Evolutionary conservation across 768 basidiomycete species (phyloP).

Genomic region (Cystofilobasidium bisporidii): DNA sequence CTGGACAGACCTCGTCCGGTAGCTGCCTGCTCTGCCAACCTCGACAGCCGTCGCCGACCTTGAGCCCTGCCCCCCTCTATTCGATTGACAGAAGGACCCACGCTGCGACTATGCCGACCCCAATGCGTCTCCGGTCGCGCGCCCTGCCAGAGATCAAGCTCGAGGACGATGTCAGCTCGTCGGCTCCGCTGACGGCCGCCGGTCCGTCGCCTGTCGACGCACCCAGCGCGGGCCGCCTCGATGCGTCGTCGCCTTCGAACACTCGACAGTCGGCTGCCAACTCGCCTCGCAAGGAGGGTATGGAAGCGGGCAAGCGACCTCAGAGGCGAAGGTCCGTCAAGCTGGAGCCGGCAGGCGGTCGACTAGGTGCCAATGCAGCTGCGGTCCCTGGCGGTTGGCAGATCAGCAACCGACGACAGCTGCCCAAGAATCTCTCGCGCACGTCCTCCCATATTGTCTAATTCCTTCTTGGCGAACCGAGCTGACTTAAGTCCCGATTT

Average conservation of each 20-base stretch:
- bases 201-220: neutral
- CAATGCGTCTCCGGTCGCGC: neutral
- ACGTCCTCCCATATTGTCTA: too few relatives aligned
- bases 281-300: neutral
- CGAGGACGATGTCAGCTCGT: neutral
- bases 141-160: conserved; percentile 3
- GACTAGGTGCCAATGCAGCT: too few relatives aligned
- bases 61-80: too few relatives aligned
- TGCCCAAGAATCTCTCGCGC: too few relatives aligned
- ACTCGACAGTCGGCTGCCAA: too few relatives aligned
- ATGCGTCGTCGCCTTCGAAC: too few relatives aligned
- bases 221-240: neutral
- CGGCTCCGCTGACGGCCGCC: neutral
- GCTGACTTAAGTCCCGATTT: too few relatives aligned
- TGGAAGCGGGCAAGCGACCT: neutral
- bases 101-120: neutral
- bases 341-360: neutral
- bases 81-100: too few relatives aligned
- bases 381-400: neutral
- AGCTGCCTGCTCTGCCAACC: too few relatives aligned
- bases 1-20: too few relatives aligned
- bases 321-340: neutral
- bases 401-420: neutral
- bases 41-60: too few relatives aligned
- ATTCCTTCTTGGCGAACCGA: too few relatives aligned